A percentile compares a stretch with the other conserved stretches of the same genome.
Conservation (phyloP, 129 eudicot species). For the Helichrysum umbraculigerum region DNA sequence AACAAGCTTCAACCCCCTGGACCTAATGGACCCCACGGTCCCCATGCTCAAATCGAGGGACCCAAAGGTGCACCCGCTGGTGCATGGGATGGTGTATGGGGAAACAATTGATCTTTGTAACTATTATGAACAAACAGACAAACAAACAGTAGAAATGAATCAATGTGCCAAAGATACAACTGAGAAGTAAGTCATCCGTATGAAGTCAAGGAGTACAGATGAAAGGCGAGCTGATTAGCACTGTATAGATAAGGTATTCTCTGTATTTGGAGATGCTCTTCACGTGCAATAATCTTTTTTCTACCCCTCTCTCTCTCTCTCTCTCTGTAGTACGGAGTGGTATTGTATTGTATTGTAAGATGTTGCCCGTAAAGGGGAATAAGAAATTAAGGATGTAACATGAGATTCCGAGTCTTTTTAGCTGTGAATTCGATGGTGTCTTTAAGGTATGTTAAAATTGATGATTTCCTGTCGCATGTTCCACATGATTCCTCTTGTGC, state of each 20-base stretch:
- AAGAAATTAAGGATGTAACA: constrained; percentile 10
- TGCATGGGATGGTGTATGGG: constrained; percentile 92
- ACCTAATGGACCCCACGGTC: constrained; percentile 58
- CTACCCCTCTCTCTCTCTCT: neutral
- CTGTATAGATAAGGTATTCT: constrained; percentile 38
- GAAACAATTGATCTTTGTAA: constrained; percentile 34
- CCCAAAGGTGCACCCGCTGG: constrained; percentile 82
- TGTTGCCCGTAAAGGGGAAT: constrained; percentile 33
- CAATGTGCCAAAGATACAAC: constrained; percentile 6
- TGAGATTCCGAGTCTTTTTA: constrained; percentile 5
- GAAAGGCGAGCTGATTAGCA: constrained; percentile 23
- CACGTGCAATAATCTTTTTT: constrained; percentile 12
- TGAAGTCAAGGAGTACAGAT: constrained; percentile 19
- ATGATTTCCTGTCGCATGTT: neutral
- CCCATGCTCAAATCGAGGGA: constrained; percentile 57
- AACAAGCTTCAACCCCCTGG: constrained; percentile 65
- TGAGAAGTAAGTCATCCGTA: constrained; percentile 9
- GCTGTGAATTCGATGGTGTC: neutral
- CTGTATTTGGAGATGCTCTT: constrained; percentile 31
- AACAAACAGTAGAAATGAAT: constrained; percentile 20
- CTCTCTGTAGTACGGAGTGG: constrained; percentile 23
- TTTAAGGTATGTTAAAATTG: neutral
- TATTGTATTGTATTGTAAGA: constrained; percentile 24
- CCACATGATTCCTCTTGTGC: neutral
- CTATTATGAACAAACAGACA: constrained; percentile 4